Base-by-base conservation (phyloP, 345 rosid genomes). In the Pistacia atlantica region DNA sequence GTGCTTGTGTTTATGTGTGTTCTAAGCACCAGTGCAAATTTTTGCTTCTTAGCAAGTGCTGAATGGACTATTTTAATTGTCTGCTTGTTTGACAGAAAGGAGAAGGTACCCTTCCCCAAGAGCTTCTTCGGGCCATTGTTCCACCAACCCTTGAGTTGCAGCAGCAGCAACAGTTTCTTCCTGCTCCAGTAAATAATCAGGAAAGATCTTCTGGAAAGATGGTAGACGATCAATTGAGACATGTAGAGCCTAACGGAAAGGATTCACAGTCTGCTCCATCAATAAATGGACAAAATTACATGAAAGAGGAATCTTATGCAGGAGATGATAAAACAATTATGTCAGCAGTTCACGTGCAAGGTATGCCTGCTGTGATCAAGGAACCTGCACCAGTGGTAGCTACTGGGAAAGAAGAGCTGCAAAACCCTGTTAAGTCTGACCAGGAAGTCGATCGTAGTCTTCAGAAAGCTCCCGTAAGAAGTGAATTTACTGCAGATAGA, bases 111-210 rank as follows among this genome's bases (percentile, higher is more conserved):
- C 94, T 94, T 69, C 99, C 98, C 7, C 99, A 85, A 45, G 96
- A 97, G 89, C 98, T 97, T 86, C 95, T 92, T 78, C 90, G 76
- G 83, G 91, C 97, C 82, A 97, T 97, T 80, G 83, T 84, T 76
- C 97, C 99, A 38, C 99, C 97, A 31, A 91, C 92, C 66, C 92
- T 97, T 83, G 98, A 94, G 77, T 58, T 82, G 83, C 98, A 87
- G 87, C 84, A 66, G 80, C 90, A 80, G 73, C 81, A 79, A 61
- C 85, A 72, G 69, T 61, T 85, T 69, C 78, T 80, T 81, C 85
- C 93, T 83, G 77, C 85, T 18, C 86, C 85, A 67, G 93, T 84
- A 80, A 86, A 83, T 69, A 80, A 80, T 87, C 88, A 83, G 80
- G 98, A 90, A 42, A 86, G 83, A 77, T 68, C 93, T 76, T 81